These are phyloP conservation scores for Geosmithia flava DNA, from an alignment of 2,329 filamentous ascomycete species.

Conservation along the genomic window DNA sequence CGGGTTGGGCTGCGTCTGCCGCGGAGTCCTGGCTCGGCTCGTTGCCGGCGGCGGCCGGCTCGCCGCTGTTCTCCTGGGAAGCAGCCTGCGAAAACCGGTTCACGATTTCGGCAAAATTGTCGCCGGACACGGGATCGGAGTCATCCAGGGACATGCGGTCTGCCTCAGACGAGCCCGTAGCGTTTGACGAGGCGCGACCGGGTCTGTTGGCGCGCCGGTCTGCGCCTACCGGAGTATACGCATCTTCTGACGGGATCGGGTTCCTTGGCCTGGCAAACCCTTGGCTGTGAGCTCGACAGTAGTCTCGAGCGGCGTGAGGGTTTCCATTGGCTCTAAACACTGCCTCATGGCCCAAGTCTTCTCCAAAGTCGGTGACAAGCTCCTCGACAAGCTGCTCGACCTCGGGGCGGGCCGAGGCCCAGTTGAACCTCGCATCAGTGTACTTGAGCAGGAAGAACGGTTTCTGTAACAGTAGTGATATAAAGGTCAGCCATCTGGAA, in stretches of 20 bases:
- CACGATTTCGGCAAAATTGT: conserved; percentile 15
- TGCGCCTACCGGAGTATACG: conserved; percentile 2
- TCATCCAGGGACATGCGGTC: conserved; percentile 25
- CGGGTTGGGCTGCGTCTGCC: background rate
- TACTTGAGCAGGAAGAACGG: conserved; percentile 29
- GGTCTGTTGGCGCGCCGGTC: conserved; percentile 2
- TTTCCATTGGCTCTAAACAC: conserved; percentile 71
- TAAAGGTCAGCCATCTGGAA: too few relatives aligned
- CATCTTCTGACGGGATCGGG: conserved; percentile 41
- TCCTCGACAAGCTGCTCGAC: conserved; percentile 12
- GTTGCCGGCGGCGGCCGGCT: background rate
- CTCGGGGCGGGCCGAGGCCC: conserved; percentile 19
- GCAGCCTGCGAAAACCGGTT: conserved; percentile 10
- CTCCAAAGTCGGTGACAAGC: conserved; percentile 22
- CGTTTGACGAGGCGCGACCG: conserved; percentile 11
- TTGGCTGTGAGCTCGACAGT: conserved; percentile 54
- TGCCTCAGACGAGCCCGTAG: conserved; percentile 13
- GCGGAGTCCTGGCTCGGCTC: background rate
- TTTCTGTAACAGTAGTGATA: conserved; percentile 2
- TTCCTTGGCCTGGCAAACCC: conserved; percentile 49
- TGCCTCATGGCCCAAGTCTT: conserved; percentile 62
- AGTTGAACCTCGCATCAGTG: conserved; percentile 30
- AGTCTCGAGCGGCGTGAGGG: conserved; percentile 49
- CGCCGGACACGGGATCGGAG: conserved; percentile 13
- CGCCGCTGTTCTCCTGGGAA: conserved; percentile 5